A percentile compares a stretch with the other conserved stretches of the same genome.
These are phyloP conservation scores for Trypanosoma congolense DNA, from an alignment of 208 protist species.

Conservation along the genomic window DNA sequence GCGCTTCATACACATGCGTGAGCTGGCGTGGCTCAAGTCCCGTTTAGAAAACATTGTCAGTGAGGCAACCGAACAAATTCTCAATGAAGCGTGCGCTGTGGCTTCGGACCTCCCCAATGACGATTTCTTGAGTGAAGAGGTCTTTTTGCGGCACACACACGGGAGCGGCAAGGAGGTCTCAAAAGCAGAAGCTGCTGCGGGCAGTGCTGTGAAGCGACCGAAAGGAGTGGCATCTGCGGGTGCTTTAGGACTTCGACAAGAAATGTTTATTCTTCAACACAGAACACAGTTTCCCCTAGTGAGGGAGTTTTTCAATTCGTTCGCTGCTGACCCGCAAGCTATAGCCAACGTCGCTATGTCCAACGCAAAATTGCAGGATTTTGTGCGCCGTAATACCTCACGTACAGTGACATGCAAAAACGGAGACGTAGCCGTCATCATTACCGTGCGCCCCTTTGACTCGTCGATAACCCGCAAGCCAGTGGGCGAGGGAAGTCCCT, in stretches of 20 bases:
- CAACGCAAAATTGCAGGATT: slow-evolving; percentile 16
- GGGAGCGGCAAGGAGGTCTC: background rate
- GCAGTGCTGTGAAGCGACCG: background rate
- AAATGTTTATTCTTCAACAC: slow-evolving; percentile 58
- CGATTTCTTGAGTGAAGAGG: slow-evolving; percentile 29
- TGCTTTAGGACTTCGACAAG: slow-evolving; percentile 39
- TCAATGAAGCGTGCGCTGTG: slow-evolving; percentile 34
- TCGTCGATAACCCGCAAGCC: slow-evolving; percentile 24
- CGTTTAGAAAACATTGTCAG: slow-evolving; percentile 38
- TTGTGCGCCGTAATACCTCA: slow-evolving; percentile 26
- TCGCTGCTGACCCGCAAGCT: slow-evolving; percentile 7
- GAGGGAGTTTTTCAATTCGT: slow-evolving; percentile 34
- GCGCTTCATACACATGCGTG: slow-evolving; percentile 43
- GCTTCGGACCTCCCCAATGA: slow-evolving; percentile 24
- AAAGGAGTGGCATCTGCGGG: slow-evolving; percentile 47
- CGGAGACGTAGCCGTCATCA: slow-evolving; percentile 41
- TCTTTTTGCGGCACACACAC: slow-evolving; percentile 12
- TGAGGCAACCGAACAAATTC: slow-evolving; percentile 25
- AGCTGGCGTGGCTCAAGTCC: slow-evolving; percentile 54
- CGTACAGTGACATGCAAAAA: slow-evolving; percentile 37
- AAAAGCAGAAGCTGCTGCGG: background rate
- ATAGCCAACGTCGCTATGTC: slow-evolving; percentile 2
- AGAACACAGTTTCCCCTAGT: slow-evolving; percentile 38
- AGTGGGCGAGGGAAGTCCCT: slow-evolving; percentile 33
- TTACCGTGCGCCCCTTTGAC: slow-evolving; percentile 53